Percentiles rank a stretch among this genome's conserved stretches.
Evolutionary conservation across 2,329 filamentous ascomycete genomes (phyloP).

Genomic region (Diplodia corticola): DNA sequence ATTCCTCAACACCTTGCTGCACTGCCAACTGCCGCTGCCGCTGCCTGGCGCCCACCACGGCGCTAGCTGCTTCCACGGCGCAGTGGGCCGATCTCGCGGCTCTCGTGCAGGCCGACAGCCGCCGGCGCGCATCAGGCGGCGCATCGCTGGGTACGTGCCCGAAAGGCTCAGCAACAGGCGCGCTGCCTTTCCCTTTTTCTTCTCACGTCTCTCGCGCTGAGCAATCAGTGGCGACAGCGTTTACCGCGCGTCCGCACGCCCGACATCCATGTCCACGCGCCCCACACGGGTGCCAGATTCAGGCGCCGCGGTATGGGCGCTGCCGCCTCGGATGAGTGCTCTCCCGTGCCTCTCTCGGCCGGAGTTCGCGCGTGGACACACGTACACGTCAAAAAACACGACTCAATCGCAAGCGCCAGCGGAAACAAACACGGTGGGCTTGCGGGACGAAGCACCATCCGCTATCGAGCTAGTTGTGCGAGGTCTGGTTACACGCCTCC

Average conservation of each 20-base stretch:
- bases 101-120: background rate
- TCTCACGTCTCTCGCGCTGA: background rate
- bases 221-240: conserved; percentile 14
- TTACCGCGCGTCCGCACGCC: conserved; percentile 13
- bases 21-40: background rate
- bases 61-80: background rate
- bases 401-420: background rate
- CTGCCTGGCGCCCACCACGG: background rate
- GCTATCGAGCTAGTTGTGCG: conserved; percentile 5
- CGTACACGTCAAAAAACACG: conserved; percentile 7
- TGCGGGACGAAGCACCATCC: conserved; percentile 10
- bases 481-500: conserved; percentile 19
- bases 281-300: background rate
- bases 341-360: conserved; percentile 8
- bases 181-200: background rate
- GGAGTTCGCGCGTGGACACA: conserved; percentile 4
- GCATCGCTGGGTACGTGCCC: background rate
- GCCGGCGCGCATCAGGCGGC: background rate
- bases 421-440: background rate
- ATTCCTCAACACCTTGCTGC: conserved; percentile 7
- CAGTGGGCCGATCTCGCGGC: background rate
- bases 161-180: background rate
- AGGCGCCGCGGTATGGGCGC: conserved; percentile 1
- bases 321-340: conserved; percentile 6
- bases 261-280: background rate